Evolutionary conservation across 306 rosid genomes (phyloP), one percentile per base, ranked within the genome.

Genomic region (Luffa acutangula): DNA sequence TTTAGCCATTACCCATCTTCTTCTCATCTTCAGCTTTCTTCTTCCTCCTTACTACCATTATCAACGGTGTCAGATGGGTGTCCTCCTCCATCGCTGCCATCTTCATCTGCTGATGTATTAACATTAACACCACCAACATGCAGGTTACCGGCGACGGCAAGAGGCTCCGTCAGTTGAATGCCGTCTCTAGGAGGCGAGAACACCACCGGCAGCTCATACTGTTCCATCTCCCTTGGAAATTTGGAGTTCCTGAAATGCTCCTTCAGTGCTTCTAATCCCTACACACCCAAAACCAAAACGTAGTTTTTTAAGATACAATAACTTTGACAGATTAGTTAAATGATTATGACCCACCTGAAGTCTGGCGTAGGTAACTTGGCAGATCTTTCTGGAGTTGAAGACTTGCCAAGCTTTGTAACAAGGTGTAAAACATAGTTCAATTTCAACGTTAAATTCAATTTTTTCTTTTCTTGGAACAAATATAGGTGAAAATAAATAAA

Each of bases 201-300:
- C 63, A 88, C 90, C 63, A 90, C 97, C 17, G 98, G 98, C 83
- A 91, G 52, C 45, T 73, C 78, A 65, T 87, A 90, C 78, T 93
- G 85, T 59, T 91, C 95, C 89, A 83, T 84, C 77, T 93, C 98
- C 80, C 92, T 85, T 60, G 98, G 98, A 88, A 93, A 93, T 87
- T 90, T 93, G 15, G 98, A 93, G 85, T 93, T 93, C 93, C 87
- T 91, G 87, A 93, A 93, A 60, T 93, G 98, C 86, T 93, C 98
- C 65, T 91, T 93, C 89, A 93, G 82, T 3, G 93, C 95, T 78
- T 93, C 97, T 90, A 93, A 82, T 3, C 98, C 98, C 98, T 93
- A 81, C 20, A 17, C 25, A 11, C 17, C 20, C 77, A 45, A 45
- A 21, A 21, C 2, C 36, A n/a, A 43, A n/a, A 20, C 7, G 31